These are phyloP conservation scores for Ophiostoma australiae DNA, from an alignment of 2,329 filamentous ascomycete genomes.

Conservation along the genomic window DNA sequence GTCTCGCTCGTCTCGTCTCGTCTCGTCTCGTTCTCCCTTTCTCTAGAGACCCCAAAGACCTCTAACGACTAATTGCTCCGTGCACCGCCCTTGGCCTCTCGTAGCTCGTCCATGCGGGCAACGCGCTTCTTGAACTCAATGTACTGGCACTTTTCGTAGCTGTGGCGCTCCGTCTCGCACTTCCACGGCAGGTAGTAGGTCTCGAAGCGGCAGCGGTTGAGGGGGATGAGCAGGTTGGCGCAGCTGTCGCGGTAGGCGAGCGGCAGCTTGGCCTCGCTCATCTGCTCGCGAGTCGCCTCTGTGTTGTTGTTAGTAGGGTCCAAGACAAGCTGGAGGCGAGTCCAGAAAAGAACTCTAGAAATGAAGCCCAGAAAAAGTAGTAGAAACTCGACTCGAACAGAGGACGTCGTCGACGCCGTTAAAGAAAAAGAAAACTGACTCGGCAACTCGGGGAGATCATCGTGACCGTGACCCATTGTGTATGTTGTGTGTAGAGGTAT, in stretches of 20 bases:
- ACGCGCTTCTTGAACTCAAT: conserved; percentile 98
- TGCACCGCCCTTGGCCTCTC: conserved; percentile 74
- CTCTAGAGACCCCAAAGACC: neutral
- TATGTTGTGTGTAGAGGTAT: neutral
- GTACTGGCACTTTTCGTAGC: conserved; percentile 99
- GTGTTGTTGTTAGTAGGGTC: neutral
- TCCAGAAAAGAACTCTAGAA: no score
- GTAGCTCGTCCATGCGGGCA: conserved; percentile 95
- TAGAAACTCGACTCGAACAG: neutral
- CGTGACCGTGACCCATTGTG: conserved; percentile 16
- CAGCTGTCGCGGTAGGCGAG: conserved; percentile 92
- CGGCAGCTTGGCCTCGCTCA: conserved; percentile 85
- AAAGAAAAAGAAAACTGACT: neutral
- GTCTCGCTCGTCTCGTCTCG: no score
- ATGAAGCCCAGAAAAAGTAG: no score
- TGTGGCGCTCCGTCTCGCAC: conserved; percentile 94
- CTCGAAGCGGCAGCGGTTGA: conserved; percentile 90
- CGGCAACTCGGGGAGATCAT: conserved; percentile 17
- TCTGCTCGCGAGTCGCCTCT: conserved; percentile 84
- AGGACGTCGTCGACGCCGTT: neutral
- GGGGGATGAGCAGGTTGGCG: conserved; percentile 86
- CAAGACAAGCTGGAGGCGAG: neutral
- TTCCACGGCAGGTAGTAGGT: conserved; percentile 97
- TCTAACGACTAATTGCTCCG: conserved; percentile 68
- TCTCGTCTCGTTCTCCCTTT: no score